Evolutionary conservation across 2,329 filamentous ascomycete species (phyloP), one percentile per base, ranked within the genome.

Genomic region (Epichloe amarillans): DNA sequence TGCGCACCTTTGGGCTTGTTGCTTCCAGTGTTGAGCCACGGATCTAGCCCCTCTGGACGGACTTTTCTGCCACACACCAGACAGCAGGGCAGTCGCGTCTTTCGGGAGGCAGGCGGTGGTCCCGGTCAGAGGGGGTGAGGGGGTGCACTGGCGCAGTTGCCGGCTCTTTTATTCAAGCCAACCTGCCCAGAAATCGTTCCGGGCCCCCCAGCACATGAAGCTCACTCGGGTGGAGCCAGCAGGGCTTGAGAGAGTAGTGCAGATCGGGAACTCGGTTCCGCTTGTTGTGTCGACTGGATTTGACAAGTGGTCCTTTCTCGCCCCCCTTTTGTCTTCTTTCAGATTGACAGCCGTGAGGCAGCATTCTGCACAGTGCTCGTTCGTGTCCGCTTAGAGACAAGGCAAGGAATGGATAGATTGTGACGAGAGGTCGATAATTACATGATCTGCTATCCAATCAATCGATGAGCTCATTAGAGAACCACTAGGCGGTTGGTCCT

Each of bases 191-290:
- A 26, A 30, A 26, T 40, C 35, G 46, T 47, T 47, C 46, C 46
- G 33, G 35, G 46, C 36, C 46, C 46, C 46, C 46, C 36, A 12
- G 17, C 37, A 40, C 21, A n/a, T 36, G 17, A 17, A 30, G n/a
- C 10, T 37, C 15, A 21, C 10, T 37, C 15, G 15, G 10, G 38
- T 40, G 47, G 47, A 8, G 30, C 30, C 39, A 14, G 39, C 44
- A 52, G 46, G 55, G 50, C 48, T 48, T 52, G 47, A 52, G 5
- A 36, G 46, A 39, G 14, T 42, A 48, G 54, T 52, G 54, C 53
- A 55, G 51, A 54, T 50, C 42, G 51, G 53, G 50, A 50, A 52
- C 39, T 52, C 51, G 53, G 52, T 42, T 55, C 45, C 46, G 53
- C 52, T 52, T 26, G 26, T 26, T 26, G 26, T 26, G 26, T 53